Evolutionary conservation across 192 early-diverging fungal genomes (phyloP), one percentile per base, ranked within the genome.

Genomic region (Mortierella claussenii): DNA sequence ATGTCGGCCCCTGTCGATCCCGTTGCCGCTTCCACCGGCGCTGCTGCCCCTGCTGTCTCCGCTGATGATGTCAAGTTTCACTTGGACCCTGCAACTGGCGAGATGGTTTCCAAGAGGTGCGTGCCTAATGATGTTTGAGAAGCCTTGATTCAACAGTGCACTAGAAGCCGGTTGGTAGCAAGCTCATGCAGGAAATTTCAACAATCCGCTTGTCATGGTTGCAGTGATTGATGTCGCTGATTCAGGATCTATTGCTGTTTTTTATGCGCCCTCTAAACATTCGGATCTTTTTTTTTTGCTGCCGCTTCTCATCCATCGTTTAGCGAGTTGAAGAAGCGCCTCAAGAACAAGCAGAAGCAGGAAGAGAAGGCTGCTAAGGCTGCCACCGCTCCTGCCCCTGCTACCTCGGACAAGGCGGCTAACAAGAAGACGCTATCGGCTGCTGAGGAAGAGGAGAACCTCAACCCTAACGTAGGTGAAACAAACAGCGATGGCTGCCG

Each of bases 21-120:
- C 26, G 28, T 62, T 28, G 45, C 51, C 36, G 57, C 63, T 34
- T 43, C 57, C 23, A 49, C 64, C 30, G n/a, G n/a, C n/a, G n/a
- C 47, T 21, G 28, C 70, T 28, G 45, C 51, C 36, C 50, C 63
- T 34, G 51, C 57, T 30, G 55, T 58, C 30, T 30, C 65, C 28
- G 46, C 42, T 31, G 65, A 68, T 28, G 62, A 74, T 32, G 62
- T 65, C 45, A 92, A 91, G 69, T 83, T 83, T 58, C 79, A 89
- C 76, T 64, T 85, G 66, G 97, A 98, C 71, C 85, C 87, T 62
- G 91, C 89, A 34, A 97, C 97, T 28, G 93, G 93, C 53, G 97
- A 98, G 87, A 91, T 89, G 87, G 86, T 98, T 58, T 97, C 96
- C 68, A 98, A 98, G 90, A 84, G 80, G 91, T 93, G 87, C 47